Evolutionary conservation across 1,139 yeast genomes (phyloP).

Genomic region (Diutina rugosa): DNA sequence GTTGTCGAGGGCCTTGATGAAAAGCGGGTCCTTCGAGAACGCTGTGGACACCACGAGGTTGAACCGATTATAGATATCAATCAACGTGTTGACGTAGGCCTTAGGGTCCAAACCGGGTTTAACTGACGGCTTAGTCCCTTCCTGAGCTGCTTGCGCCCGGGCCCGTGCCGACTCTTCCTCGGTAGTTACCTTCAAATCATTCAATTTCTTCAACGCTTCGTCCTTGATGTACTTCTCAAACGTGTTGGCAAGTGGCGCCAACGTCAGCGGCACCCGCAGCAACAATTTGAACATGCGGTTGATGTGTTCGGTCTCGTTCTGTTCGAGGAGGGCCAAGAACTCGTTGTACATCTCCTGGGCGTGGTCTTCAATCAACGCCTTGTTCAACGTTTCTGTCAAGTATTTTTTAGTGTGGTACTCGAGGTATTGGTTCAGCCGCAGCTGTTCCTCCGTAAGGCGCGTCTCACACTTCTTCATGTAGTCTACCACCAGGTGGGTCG

Average conservation of each 20-base stretch:
- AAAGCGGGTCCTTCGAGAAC: conserved; percentile 63
- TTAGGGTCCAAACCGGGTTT: conserved; percentile 48
- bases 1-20: conserved; percentile 78
- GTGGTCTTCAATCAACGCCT: conserved; percentile 68
- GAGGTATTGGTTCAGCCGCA: conserved; percentile 63
- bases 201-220: conserved; percentile 60
- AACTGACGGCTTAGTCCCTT: conserved; percentile 5
- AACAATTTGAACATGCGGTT: conserved; percentile 68
- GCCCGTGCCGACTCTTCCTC: conserved; percentile 15
- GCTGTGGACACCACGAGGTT: conserved; percentile 55
- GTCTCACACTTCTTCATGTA: conserved; percentile 80
- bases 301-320: conserved; percentile 65
- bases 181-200: conserved; percentile 39
- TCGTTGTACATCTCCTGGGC: conserved; percentile 68
- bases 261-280: conserved; percentile 59
- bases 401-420: conserved; percentile 80
- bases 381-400: conserved; percentile 62
- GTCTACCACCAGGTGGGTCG: conserved; percentile 74
- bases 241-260: conserved; percentile 64
- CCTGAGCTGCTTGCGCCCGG: conserved; percentile 5
- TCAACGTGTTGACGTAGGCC: conserved; percentile 64
- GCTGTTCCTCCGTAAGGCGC: conserved; percentile 71
- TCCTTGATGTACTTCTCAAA: conserved; percentile 65
- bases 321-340: conserved; percentile 59
- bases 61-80: conserved; percentile 57